These are phyloP conservation scores for Lagenaria siceraria DNA, from an alignment of 306 rosid genomes.

Conservation along the genomic window DNA sequence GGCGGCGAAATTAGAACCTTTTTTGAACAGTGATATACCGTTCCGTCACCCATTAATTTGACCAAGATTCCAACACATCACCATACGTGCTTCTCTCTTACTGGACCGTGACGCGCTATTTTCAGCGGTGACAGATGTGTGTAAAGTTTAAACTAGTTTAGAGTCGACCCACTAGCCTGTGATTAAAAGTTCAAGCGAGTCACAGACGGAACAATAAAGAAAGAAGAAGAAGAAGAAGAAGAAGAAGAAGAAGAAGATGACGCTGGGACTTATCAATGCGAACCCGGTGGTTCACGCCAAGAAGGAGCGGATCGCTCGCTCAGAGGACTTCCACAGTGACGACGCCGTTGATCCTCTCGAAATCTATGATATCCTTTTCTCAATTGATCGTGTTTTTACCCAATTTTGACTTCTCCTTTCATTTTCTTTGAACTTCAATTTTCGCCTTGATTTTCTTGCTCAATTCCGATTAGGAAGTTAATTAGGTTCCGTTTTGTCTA, in stretches of 20 bases:
- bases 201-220: neutral
- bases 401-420: neutral
- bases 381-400: neutral
- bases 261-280: conserved; percentile 90
- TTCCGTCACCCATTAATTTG: neutral
- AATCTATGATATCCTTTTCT: conserved; percentile 79
- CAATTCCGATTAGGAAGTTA: neutral
- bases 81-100: neutral
- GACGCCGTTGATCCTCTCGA: conserved; percentile 89
- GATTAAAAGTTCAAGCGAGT: neutral
- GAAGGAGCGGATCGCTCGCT: conserved; percentile 70
- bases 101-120: neutral
- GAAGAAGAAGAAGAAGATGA: conserved; percentile 35
- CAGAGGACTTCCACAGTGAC: conserved; percentile 47
- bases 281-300: conserved; percentile 94
- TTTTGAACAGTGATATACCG: neutral
- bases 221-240: conserved; percentile 11
- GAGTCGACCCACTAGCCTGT: neutral
- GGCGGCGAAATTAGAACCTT: neutral
- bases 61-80: neutral
- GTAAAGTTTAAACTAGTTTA: neutral
- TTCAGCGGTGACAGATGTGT: neutral
- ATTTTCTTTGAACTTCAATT: neutral
- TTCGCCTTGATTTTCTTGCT: neutral
- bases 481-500: neutral